Base-by-base conservation (phyloP, 306 rosid genomes). In the Mucuna pruriens region DNA sequence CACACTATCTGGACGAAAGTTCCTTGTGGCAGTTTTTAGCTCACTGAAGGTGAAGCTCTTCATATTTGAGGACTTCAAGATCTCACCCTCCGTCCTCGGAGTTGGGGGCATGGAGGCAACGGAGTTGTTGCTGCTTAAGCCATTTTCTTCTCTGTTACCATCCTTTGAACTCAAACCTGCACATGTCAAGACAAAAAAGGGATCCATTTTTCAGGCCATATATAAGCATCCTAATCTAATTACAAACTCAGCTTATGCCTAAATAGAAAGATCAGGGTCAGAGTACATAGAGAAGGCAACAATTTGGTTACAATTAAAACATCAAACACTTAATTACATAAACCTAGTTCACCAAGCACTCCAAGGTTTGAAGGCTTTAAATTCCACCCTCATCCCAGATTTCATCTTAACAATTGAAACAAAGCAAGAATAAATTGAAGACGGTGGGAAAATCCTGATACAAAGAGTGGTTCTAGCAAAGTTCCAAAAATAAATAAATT, bases 1-100 rank as follows among this genome's bases (percentile, higher is more conserved):
- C 86, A 96, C 88, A 88, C 99, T 96, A 64, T 96, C 99, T 0
- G 99, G 99, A 34, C 99, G 97, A 71, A 96, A 96, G 88, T 96
- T 96, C 80, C 97, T 85, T 31, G 99, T 96, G 80, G 99, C 94
- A 11, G 84, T 88, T 85, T 74, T 93, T 42, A 96, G 97, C 78
- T 92, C 97, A 85, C 82, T 85, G 15, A 86, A 93, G 75, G 78
- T 20, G 83, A 96, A 96, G 83, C 82, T 89, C 84, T 92, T 92
- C 88, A 96, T 83, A 86, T 89, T 92, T 62, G 94, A 84, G 29
- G 94, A 88, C 83, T 85, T 90, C 92, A 96, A 80, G 79, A 96
- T 96, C 89, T 96, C 99, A 9, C 91, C 97, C 88, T 96, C 95
- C 0, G 99, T 86, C 58, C 97, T 86, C n/a, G 98, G 97, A 38